Evolutionary conservation across 2,329 filamentous ascomycete genomes (phyloP).

Genomic region (Ophiostoma tasmaniense): DNA sequence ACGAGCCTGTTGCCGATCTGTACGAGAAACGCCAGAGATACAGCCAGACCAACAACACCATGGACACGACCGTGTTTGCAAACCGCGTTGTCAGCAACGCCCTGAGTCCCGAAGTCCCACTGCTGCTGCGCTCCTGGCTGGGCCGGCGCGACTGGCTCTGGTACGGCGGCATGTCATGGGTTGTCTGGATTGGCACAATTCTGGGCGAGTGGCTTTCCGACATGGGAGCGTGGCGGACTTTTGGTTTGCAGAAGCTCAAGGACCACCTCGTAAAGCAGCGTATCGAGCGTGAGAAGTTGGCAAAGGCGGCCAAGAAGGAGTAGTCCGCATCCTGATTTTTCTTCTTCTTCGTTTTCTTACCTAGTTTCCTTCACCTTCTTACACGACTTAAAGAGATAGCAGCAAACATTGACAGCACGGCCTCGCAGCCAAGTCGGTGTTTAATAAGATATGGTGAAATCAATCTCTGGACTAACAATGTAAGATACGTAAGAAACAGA

Average conservation of each 20-base stretch:
- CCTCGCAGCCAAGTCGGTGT: background rate
- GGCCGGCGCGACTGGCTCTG: slow-evolving; percentile 37
- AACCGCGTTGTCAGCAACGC: slow-evolving; percentile 35
- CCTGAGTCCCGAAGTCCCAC: slow-evolving; percentile 30
- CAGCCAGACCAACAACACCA: slow-evolving; percentile 39
- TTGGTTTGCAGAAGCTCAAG: slow-evolving; percentile 29
- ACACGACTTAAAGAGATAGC: background rate
- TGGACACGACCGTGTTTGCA: slow-evolving; percentile 39
- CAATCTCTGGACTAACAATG: background rate
- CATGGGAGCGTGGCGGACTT: slow-evolving; percentile 27
- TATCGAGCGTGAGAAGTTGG: background rate
- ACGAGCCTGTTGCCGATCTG: slow-evolving; percentile 37
- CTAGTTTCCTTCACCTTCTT: background rate
- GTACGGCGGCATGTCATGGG: slow-evolving; percentile 29
- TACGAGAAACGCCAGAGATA: slow-evolving; percentile 40
- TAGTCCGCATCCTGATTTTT: background rate
- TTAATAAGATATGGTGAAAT: background rate
- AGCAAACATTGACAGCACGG: background rate
- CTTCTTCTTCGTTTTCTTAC: background rate
- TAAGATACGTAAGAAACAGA: background rate
- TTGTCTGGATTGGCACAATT: slow-evolving; percentile 35
- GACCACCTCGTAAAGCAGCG: slow-evolving; percentile 22
- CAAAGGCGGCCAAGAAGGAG: slow-evolving; percentile 6
- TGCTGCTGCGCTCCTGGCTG: slow-evolving; percentile 29
- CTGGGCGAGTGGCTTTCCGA: slow-evolving; percentile 37